Evolutionary conservation across 352 stramenopile genomes (phyloP), one percentile per base, ranked within the genome.

Genomic region (Pythium biforme): DNA sequence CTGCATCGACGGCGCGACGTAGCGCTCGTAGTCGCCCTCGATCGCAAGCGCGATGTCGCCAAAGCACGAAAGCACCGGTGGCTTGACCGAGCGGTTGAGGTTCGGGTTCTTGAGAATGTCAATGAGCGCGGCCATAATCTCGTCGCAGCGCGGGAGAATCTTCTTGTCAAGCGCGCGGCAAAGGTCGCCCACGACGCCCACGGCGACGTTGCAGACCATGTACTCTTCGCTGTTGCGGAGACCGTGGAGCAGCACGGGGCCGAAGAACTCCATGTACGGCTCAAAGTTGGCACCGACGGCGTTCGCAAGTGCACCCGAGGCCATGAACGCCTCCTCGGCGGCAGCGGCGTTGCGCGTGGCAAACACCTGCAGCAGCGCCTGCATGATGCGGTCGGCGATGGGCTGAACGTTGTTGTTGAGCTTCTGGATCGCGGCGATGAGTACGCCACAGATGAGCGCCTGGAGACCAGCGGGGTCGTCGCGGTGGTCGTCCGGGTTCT

Each of bases 31-130:
- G 39, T 96, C 88, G 10, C 87, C 92, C 50, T 95, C 89, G 58
- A 99, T 95, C 37, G 96, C 96, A 47, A 99, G 80, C 23, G 95
- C 96, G 75, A 99, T 97, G 73, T 99, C 97, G 48, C 96, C 95
- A 69, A 99, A 99, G 75, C 94, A 98, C 34, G 86, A 95, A 17
- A 99, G 77, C 22, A 99, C 96, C 34, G 91, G 93, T 34, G 97
- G 97, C 76, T 99, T 99, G 8, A 99, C 96, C 49, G 85, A 90
- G 48, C 96, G 82, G 72, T 98, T 96, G 47, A 98, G 76, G 31
- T 78, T 83, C 41, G 80, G 76, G 79, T 98, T 98, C 69, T 97
- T 96, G n/a, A 99, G 70, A 45, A 96, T 96, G n/a, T 97, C 86
- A 17, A 99, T 90, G 34, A 99, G 70, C 39, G 86, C 90, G 43